Evolutionary conservation across 1,284 basidiomycete genomes (phyloP), one percentile per base, ranked within the genome.

Genomic region (Mycena citricolor): DNA sequence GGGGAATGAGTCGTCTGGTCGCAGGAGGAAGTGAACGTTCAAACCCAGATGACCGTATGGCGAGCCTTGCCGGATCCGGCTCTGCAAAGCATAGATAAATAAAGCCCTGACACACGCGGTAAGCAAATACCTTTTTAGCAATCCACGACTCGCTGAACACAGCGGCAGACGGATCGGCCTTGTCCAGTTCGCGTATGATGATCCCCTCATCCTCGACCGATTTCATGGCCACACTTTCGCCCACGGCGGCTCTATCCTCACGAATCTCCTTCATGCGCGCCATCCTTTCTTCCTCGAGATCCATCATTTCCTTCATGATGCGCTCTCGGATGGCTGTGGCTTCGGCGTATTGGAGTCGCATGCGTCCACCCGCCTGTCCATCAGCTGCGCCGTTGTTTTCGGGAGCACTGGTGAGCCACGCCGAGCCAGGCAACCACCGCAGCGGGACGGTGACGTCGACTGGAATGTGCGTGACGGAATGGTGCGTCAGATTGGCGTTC

Each of bases 231-330:
- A 66, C 67, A 48, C 69, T 69, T 26, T 67, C 68, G 22, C 75
- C 74, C 30, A 81, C 67, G 36, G 77, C 72, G 26, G 75, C 75
- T 46, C 83, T 79, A 12, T 72, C 74, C 33, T 79, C 71, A 12
- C 72, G 67, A 43, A 73, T 77, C 53, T 86, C 81, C 44, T 84
- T 83, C 95, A 98, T 99, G 12, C 94, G 79, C 45, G 87, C 81
- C 83, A 99, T 95, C 19, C 95, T 80, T 65, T 98, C 93, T 61
- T 99, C 94, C 65, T 99, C 95, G 20, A 99, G 71, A 29, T 90
- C 77, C 59, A 97, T 77, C 95, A 99, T 99, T 73, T 99, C 95
- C 58, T 90, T 83, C 97, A 99, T 99, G 58, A 99, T 99, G 20
- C 94, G 78, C 57, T 94, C 90, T 12, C 91, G 80, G 55, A 99